Evolutionary conservation across 257 asterid species (phyloP), one percentile per base, ranked within the genome.

Genomic region (Ehretia macrophylla): DNA sequence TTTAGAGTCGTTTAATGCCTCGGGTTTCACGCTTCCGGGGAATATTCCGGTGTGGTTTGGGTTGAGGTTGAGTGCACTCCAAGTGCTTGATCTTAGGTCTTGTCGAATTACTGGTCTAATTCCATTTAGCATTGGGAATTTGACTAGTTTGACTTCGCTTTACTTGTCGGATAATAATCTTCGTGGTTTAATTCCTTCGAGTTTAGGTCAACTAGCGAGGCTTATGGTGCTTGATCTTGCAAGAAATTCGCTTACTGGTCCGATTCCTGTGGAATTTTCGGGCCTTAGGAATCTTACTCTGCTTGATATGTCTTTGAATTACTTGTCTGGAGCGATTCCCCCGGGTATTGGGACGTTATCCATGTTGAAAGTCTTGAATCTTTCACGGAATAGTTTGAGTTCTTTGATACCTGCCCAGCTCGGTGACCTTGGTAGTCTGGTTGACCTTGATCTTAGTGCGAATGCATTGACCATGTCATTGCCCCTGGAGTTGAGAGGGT

Each of bases 51-150:
- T 68, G 1, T 87, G 96, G 99, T 70, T 93, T 32, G 99, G 97
- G 18, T 44, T 68, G 65, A 70, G 60, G 66, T 77, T 89, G 32
- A 56, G 39, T 0, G 65, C 92, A 14, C 81, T 89, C n/a, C 81
- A 64, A 69, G 82, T 89, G 68, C 97, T 93, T 75, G 97, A 93
- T 82, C 90, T 93, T 52, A 80, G 92, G 73, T 77, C 86, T n/a
- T 86, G 95, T 51, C 78, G 77, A 13, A 71, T 89, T 59, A 50
- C 4, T 57, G 96, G 95, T 46, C 44, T 66, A 44, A 77, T 93
- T 62, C 97, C 93, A 16, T 16, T 62, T 19, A 80, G 82, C 50
- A 68, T 89, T 38, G 96, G 97, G 58, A 86, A 85, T 70, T 85
- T 83, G 79, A 89, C 72, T 71, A 80, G 82, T 71, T 83, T 89